Evolutionary conservation across 805 yeast species (phyloP), one percentile per base, ranked within the genome.

Genomic region (Wickerhamomyces pijperi): DNA sequence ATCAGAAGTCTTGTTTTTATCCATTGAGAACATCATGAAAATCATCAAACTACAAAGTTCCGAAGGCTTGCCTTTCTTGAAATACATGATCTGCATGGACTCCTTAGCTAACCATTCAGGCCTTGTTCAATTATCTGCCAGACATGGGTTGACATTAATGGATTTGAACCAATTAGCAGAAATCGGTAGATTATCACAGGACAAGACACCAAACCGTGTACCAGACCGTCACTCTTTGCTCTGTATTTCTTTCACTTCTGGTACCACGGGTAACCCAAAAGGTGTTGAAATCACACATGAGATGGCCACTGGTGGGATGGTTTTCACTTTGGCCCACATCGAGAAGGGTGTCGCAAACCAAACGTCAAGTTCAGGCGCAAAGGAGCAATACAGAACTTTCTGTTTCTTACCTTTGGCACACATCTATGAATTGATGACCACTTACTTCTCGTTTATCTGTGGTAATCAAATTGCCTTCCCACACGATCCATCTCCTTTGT

Each of bases 211-310:
- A 62, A 69, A 48, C 44, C 37, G 46, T 29, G 67, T 66, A 5
- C 75, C 79, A 4, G 51, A 45, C 2, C 67, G 69, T 1, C 60
- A 65, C 5, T 61, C 61, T 32, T 41, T 56, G 4, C 60, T 67
- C 43, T 68, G 79, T 19, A 66, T 76, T 36, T 70, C 73, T 32
- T 75, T 75, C 54, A 76, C 82, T 4, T 72, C 78, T 0, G 82
- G 82, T 19, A 76, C 82, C 3, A 72, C 80, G 3, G 79, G 80
- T 6, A 51, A 65, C n/a, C 82, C 82, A 34, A 76, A 76, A 53
- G 82, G 82, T 21, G 81, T 70, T 15, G 61, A 68, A 11, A 39
- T 65, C 3, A 58, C 70, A 9, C 80, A 76, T 25, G 29, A 25
- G 13, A 25, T 25, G 29, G 29, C 29, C n/a, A 13, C 29, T 8